These are phyloP conservation scores for Spiraea crenata DNA, from an alignment of 331 rosid species.

Conservation along the genomic window DNA sequence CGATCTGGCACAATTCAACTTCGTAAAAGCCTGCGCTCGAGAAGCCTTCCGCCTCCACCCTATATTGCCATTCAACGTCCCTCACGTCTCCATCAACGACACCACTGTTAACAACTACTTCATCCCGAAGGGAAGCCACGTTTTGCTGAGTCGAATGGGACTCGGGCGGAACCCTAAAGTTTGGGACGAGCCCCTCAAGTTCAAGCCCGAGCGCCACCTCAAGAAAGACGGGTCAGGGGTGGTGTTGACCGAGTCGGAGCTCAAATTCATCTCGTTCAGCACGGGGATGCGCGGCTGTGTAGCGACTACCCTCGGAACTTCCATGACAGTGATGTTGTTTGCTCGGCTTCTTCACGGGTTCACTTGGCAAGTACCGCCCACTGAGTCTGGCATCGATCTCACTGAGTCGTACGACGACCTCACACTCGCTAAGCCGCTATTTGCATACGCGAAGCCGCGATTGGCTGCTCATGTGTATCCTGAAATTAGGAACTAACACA, in stretches of 20 bases:
- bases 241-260: slow-evolving; percentile 24
- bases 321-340: slow-evolving; percentile 34
- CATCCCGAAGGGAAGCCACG: slow-evolving; percentile 42
- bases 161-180: slow-evolving; percentile 37
- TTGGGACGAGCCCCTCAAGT: slow-evolving; percentile 29
- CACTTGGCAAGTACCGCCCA: slow-evolving; percentile 34
- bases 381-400: slow-evolving; percentile 19
- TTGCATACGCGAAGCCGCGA: slow-evolving; percentile 23
- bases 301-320: slow-evolving; percentile 25
- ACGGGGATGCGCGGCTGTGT: slow-evolving; percentile 41
- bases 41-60: slow-evolving; percentile 46
- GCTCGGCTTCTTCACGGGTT: slow-evolving; percentile 56
- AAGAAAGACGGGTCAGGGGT: not conserved
- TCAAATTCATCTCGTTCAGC: slow-evolving; percentile 37
- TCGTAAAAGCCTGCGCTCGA: slow-evolving; percentile 31
- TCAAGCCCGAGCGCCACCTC: slow-evolving; percentile 30
- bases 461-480: slow-evolving; percentile 10
- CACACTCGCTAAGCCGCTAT: slow-evolving; percentile 1
- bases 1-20: slow-evolving; percentile 35
- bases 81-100: slow-evolving; percentile 24
- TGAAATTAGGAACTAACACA: not conserved
- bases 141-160: slow-evolving; percentile 25
- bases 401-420: slow-evolving; percentile 4
- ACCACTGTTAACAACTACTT: slow-evolving; percentile 20
- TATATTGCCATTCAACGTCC: slow-evolving; percentile 11